Evolutionary conservation across 106 monocot genomes (phyloP).

Genomic region (Chionographis japonica): DNA sequence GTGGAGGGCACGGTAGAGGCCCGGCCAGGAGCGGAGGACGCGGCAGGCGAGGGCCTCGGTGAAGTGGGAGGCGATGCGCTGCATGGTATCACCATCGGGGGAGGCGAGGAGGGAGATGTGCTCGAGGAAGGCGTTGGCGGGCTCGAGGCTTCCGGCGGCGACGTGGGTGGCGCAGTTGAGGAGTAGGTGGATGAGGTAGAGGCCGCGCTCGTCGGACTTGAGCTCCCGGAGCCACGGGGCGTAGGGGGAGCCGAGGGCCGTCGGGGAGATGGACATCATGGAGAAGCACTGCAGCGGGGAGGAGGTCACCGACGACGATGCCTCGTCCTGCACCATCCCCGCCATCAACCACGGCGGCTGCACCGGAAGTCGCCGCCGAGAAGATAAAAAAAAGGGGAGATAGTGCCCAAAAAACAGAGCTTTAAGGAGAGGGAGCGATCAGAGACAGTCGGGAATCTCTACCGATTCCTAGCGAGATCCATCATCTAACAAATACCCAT

Average conservation of each 20-base stretch:
- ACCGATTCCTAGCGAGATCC: no score
- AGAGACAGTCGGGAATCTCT: no score
- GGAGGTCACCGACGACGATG: slow-evolving; percentile 12
- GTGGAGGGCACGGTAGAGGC: slow-evolving; percentile 34
- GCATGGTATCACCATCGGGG: slow-evolving; percentile 23
- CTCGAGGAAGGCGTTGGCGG: slow-evolving; percentile 22
- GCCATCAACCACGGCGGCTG: no score
- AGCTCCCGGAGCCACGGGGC: slow-evolving; percentile 6
- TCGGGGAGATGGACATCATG: slow-evolving; percentile 6
- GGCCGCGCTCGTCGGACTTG: slow-evolving; percentile 13
- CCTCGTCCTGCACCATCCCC: slow-evolving; percentile 4
- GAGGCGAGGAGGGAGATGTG: slow-evolving; percentile 22
- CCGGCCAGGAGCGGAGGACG: slow-evolving; percentile 29
- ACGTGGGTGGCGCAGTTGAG: slow-evolving; percentile 22
- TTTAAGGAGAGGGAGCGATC: no score
- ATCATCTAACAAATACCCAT: no score
- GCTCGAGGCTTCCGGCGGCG: slow-evolving; percentile 10
- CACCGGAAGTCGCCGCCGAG: no score
- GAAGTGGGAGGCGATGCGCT: slow-evolving; percentile 23
- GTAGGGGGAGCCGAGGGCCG: neutral
- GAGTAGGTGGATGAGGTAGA: slow-evolving; percentile 21
- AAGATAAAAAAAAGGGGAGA: no score
- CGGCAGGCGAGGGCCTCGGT: slow-evolving; percentile 29
- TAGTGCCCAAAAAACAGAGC: no score
- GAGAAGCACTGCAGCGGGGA: slow-evolving; percentile 25